phyloP scores from a whole-genome alignment of 305 asterid species.

The Rubia balearica region DNA sequence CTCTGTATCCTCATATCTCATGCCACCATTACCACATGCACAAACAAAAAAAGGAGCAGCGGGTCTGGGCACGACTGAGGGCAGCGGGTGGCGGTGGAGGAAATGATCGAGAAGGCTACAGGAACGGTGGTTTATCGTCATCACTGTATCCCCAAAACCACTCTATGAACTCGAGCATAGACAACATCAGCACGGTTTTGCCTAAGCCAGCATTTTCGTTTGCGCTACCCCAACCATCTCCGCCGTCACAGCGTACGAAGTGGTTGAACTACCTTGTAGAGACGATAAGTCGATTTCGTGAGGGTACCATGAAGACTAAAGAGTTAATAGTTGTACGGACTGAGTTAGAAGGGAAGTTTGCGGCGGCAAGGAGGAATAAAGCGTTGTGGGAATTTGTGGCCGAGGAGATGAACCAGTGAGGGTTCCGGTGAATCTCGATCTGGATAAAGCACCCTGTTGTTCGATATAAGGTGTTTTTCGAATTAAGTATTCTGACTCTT shows the following conservation, averaged over 20 bases:
- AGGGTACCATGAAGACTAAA: constrained; percentile 62
- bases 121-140: constrained; percentile 1
- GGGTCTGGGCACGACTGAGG: too few species aligned
- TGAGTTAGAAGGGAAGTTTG: constrained; percentile 40
- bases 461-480: too few species aligned
- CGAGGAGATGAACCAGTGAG: constrained; percentile 17
- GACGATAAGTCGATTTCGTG: constrained; percentile 64
- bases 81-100: constrained; percentile 10
- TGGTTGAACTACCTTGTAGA: constrained; percentile 31
- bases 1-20: too few species aligned
- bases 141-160: constrained; percentile 5
- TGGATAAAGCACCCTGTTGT: too few species aligned
- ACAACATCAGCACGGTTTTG: constrained; percentile 11
- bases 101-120: not conserved
- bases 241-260: constrained; percentile 4
- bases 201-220: constrained; percentile 13
- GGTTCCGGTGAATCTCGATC: too few species aligned
- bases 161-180: constrained; percentile 6
- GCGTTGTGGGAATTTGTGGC: constrained; percentile 63
- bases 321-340: constrained; percentile 55
- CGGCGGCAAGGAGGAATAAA: constrained; percentile 29
- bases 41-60: too few species aligned
- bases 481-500: too few species aligned
- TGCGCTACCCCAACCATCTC: constrained; percentile 6
- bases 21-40: too few species aligned